These are phyloP conservation scores for Gigaspora rosea DNA, from an alignment of 192 early-diverging fungal species.

Conservation along the genomic window DNA sequence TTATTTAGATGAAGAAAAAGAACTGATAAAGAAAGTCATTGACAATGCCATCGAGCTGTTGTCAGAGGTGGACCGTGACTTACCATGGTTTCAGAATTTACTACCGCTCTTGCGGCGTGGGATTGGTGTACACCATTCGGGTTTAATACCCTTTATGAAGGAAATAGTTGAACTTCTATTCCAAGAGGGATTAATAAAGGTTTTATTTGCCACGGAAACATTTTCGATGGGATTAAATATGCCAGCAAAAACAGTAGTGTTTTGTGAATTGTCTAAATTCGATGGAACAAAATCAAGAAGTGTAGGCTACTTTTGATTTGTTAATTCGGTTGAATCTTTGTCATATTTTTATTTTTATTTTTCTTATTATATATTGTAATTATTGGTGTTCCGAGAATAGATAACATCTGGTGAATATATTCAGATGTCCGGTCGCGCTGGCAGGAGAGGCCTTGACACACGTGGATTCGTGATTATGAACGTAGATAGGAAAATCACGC, in stretches of 20 bases:
- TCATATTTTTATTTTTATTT: not conserved
- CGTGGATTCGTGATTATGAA: constrained; percentile 97
- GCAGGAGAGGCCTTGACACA: constrained; percentile 94
- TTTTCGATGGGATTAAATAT: constrained; percentile 99
- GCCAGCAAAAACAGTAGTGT: constrained; percentile 98
- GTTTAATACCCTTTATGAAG: constrained; percentile 93
- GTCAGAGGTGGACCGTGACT: constrained; percentile 82
- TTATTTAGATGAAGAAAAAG: constrained; percentile 55
- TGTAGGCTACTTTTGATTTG: constrained; percentile 47
- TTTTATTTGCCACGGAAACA: constrained; percentile 98
- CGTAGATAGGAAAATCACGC: constrained; percentile 95
- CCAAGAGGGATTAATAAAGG: constrained; percentile 95
- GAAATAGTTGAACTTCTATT: constrained; percentile 98
- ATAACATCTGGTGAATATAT: constrained; percentile 93
- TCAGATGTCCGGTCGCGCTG: constrained; percentile 99
- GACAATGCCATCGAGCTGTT: constrained; percentile 83
- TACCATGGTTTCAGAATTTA: constrained; percentile 93
- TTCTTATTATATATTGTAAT: not conserved
- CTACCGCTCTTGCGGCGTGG: constrained; percentile 89
- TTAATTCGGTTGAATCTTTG: not conserved
- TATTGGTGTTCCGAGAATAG: constrained; percentile 13
- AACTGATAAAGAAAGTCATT: constrained; percentile 85
- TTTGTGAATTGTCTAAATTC: constrained; percentile 89
- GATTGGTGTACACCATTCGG: constrained; percentile 97
- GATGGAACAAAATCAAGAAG: constrained; percentile 88